Conservation (phyloP, 73 alveolate genomes). For the Tetrahymena malaccensis region DNA sequence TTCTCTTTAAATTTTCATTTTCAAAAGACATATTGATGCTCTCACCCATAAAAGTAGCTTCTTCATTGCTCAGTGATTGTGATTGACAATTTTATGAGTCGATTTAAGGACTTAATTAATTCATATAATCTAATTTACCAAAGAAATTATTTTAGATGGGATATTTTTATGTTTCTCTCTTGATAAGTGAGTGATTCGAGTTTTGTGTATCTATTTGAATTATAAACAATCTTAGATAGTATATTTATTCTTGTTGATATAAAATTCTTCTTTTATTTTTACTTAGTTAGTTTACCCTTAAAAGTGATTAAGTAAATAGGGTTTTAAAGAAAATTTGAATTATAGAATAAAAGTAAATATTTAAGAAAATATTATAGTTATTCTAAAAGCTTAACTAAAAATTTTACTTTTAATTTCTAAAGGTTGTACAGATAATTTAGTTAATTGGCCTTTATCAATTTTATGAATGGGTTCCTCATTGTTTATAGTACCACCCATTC, state of each 20-base stretch:
- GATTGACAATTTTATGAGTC: not conserved
- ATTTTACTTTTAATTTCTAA: not conserved
- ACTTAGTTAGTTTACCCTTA: too few species aligned
- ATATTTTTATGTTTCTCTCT: too few species aligned
- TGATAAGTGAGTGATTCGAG: too few species aligned
- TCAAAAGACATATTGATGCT: not conserved
- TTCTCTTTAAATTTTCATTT: not conserved
- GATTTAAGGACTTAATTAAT: not conserved
- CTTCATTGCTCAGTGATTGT: not conserved
- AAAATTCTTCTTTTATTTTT: too few species aligned
- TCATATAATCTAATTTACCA: not conserved
- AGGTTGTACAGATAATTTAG: not conserved
- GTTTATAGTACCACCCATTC: conserved; percentile 22
- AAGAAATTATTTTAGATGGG: too few species aligned
- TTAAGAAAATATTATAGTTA: too few species aligned
- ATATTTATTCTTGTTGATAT: too few species aligned
- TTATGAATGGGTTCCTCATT: not conserved
- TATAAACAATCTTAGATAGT: too few species aligned
- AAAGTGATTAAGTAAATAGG: too few species aligned
- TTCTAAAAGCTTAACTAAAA: not conserved
- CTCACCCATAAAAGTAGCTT: not conserved
- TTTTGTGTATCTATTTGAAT: too few species aligned
- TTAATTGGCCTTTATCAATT: not conserved
- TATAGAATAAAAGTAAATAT: too few species aligned
- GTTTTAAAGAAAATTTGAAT: too few species aligned